Evolutionary conservation across 2,329 filamentous ascomycete species (phyloP).

Genomic region (Colletotrichum sidae): DNA sequence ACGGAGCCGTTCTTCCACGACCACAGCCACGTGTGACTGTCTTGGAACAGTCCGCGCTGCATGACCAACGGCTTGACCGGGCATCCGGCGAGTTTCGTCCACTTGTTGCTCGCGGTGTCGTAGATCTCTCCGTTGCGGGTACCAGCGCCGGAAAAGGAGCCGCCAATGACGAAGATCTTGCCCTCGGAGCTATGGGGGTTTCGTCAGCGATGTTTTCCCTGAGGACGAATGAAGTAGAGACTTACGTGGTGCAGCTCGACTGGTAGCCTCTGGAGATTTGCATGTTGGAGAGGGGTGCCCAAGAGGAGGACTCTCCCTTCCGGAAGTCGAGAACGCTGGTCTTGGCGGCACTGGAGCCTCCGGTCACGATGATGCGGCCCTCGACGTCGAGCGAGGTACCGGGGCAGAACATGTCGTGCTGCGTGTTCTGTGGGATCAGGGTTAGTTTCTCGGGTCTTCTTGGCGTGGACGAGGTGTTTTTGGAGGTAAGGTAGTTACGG

Average conservation of each 20-base stretch:
- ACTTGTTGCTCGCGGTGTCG: conserved; percentile 55
- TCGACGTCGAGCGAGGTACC: conserved; percentile 61
- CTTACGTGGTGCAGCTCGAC: conserved; percentile 52
- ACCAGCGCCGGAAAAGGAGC: conserved; percentile 60
- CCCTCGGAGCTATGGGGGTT: conserved; percentile 56
- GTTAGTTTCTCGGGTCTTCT: no score
- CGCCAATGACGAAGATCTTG: conserved; percentile 68
- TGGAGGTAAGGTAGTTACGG: neutral
- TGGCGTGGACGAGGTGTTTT: neutral
- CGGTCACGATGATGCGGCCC: conserved; percentile 63
- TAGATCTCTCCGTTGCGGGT: conserved; percentile 67
- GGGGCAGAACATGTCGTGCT: conserved; percentile 68
- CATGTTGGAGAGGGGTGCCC: conserved; percentile 55
- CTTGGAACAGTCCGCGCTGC: conserved; percentile 59
- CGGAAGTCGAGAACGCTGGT: conserved; percentile 58
- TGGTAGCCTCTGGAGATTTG: conserved; percentile 64
- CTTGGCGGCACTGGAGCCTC: conserved; percentile 60
- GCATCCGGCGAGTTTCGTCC: conserved; percentile 57
- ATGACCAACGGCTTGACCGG: conserved; percentile 63
- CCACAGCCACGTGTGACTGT: conserved; percentile 47
- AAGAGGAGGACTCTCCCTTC: conserved; percentile 46
- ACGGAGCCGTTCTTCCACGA: conserved; percentile 58
- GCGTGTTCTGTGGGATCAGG: conserved; percentile 46
- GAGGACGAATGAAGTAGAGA: no score
- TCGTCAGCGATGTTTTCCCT: neutral